Evolutionary conservation across 2,329 filamentous ascomycete species (phyloP), one percentile per base, ranked within the genome.

Genomic region (Neoarthrinium moseri): DNA sequence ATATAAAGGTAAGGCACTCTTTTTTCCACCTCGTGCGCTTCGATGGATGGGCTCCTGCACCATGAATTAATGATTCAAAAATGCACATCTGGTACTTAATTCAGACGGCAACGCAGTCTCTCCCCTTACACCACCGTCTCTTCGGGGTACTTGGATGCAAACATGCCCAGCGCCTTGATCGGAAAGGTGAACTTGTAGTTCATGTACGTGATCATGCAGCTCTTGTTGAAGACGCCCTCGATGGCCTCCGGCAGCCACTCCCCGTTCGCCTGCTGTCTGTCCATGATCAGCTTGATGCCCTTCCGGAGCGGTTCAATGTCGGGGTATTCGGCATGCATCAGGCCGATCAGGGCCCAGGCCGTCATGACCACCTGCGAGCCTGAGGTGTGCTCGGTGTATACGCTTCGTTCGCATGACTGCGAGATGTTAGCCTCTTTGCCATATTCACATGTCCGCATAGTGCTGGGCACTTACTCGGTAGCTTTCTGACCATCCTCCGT

Each of bases 181-280:
- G 92, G 85, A 68, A 96, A 99, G 48, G 87, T 88, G 65, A 96
- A 94, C 73, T 97, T 99, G 76, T 99, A 99, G 74, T 99, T 99
- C 34, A 92, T 92, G 62, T 99, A 99, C 1, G 90, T 94, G 54
- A 99, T 99, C 90, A 96, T 97, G 75, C 92, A 97, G 60, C 86
- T 94, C 74, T 96, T 96, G 71, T 99, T 99, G 71, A 99, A 99
- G 10, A 99, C 94, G 2, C 94, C 94, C 66, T 99, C 94, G 57
- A 99, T 97, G 1, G 87, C 86, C 67, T 97, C 94, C 64, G 96
- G 91, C 55, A 88, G 64, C 94, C 94, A 99, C 71, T 96, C 91
- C 26, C 94, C 94, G 61, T 96, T 96, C 3, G 74, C 63, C 66
- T 90, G 85, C 71, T 99, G 94, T 39, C 92, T 80, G 23, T 78